These are phyloP conservation scores for Naganishia vaughanmartiniae DNA, from an alignment of 768 basidiomycete species.

Conservation along the genomic window DNA sequence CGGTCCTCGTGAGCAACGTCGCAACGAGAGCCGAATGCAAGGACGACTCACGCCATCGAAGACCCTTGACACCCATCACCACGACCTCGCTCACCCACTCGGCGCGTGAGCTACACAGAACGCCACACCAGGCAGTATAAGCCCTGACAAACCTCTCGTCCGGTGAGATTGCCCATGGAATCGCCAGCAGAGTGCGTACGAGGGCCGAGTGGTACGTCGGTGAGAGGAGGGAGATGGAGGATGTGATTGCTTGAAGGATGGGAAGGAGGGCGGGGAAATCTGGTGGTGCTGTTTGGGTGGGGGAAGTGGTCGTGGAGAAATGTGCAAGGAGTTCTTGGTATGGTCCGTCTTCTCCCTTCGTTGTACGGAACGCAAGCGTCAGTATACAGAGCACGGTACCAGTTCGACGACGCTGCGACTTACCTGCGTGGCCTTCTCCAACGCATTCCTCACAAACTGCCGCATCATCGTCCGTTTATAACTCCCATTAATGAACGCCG, in stretches of 20 bases:
- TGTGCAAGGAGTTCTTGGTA: constrained; percentile 88
- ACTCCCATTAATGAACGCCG: constrained; percentile 17
- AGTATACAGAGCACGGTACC: neutral
- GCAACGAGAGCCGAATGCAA: constrained; percentile 21
- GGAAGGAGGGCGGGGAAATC: constrained; percentile 43
- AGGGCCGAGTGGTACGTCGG: constrained; percentile 75
- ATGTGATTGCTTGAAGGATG: constrained; percentile 75
- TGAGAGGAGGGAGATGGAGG: constrained; percentile 79
- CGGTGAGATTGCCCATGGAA: constrained; percentile 86
- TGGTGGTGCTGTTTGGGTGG: constrained; percentile 61
- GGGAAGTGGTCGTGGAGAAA: constrained; percentile 62
- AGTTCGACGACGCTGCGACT: neutral
- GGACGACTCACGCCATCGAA: constrained; percentile 24
- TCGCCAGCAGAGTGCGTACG: constrained; percentile 76
- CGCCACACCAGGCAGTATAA: constrained; percentile 83
- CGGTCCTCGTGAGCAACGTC: too few relatives aligned
- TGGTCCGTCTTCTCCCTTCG: constrained; percentile 67
- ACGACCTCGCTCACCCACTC: constrained; percentile 86
- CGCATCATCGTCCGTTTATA: constrained; percentile 51
- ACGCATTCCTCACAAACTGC: constrained; percentile 51
- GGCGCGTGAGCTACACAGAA: constrained; percentile 84
- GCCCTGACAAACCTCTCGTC: constrained; percentile 79
- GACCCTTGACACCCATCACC: constrained; percentile 73
- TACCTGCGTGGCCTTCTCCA: constrained; percentile 41
- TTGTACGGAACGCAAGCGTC: neutral